Evolutionary conservation across 2,329 filamentous ascomycete species (phyloP).

Genomic region (Fusarium pseudonygamai): DNA sequence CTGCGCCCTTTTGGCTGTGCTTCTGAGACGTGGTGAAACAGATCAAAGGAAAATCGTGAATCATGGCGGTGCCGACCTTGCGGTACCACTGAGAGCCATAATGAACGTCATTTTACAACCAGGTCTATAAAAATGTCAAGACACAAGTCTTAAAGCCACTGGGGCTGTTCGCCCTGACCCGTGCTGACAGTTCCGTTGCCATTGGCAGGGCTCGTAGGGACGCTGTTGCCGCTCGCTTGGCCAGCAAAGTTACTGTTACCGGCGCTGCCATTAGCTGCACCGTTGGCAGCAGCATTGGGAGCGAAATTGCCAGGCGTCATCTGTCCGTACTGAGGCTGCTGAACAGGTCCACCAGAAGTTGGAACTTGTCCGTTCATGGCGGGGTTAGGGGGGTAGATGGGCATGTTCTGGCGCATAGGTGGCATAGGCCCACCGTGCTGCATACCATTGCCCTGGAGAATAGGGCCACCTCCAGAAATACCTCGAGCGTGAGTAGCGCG

Average conservation of each 20-base stretch:
- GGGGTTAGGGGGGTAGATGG: slow-evolving; percentile 48
- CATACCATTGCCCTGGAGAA: slow-evolving; percentile 46
- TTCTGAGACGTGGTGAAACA: slow-evolving; percentile 47
- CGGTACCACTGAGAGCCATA: slow-evolving; percentile 42
- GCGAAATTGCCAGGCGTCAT: slow-evolving; percentile 41
- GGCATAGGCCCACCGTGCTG: slow-evolving; percentile 37
- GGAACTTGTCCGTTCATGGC: slow-evolving; percentile 47
- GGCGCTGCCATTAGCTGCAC: background rate
- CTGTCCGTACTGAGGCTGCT: slow-evolving; percentile 45
- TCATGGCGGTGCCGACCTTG: slow-evolving; percentile 52
- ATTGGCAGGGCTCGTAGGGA: slow-evolving; percentile 12
- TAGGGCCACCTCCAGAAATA: slow-evolving; percentile 52
- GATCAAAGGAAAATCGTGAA: slow-evolving; percentile 53
- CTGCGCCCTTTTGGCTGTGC: slow-evolving; percentile 38
- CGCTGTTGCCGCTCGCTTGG: slow-evolving; percentile 31
- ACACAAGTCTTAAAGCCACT: slow-evolving; percentile 52
- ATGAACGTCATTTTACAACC: slow-evolving; percentile 49
- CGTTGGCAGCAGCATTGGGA: slow-evolving; percentile 1
- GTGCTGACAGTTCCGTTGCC: slow-evolving; percentile 20
- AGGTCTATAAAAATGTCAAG: slow-evolving; percentile 37
- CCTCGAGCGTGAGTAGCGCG: slow-evolving; percentile 56
- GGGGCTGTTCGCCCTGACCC: slow-evolving; percentile 47
- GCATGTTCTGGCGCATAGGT: slow-evolving; percentile 47
- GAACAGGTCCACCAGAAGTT: slow-evolving; percentile 37
- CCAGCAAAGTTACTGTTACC: slow-evolving; percentile 12